Evolutionary conservation across 2,329 filamentous ascomycete species (phyloP).

Genomic region (Neonectria faginata): DNA sequence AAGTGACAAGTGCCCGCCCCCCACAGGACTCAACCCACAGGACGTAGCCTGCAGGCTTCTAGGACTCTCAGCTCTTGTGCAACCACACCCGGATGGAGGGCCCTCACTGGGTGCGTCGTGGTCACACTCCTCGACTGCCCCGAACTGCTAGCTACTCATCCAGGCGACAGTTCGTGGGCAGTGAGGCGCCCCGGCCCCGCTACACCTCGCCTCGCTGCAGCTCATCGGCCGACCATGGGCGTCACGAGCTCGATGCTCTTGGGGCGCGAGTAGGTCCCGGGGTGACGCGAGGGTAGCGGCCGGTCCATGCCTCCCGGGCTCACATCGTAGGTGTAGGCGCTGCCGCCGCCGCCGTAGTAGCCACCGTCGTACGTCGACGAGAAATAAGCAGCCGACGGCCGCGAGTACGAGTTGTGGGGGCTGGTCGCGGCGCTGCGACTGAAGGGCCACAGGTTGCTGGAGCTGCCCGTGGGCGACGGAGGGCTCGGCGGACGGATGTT

Average conservation of each 20-base stretch:
- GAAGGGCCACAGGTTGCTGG: constrained; percentile 65
- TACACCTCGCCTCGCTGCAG: constrained; percentile 7
- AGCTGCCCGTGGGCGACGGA: constrained; percentile 62
- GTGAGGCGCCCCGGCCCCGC: neutral
- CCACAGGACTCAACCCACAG: neutral
- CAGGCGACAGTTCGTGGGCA: constrained; percentile 9
- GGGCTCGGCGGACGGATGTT: constrained; percentile 67
- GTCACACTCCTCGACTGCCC: constrained; percentile 11
- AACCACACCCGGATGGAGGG: constrained; percentile 15
- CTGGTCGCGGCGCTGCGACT: constrained; percentile 63
- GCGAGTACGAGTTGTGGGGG: constrained; percentile 64
- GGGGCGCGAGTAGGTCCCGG: constrained; percentile 66
- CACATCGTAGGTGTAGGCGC: constrained; percentile 54
- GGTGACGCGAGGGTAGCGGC: constrained; percentile 67
- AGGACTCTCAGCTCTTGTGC: constrained; percentile 22
- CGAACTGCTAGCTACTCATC: neutral
- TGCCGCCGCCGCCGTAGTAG: constrained; percentile 46
- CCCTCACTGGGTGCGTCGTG: constrained; percentile 6
- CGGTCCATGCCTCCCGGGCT: constrained; percentile 59
- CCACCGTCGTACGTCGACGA: constrained; percentile 66
- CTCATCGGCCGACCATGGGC: constrained; percentile 65
- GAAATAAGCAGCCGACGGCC: constrained; percentile 56
- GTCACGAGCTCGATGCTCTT: constrained; percentile 74
- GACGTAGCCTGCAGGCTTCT: neutral
- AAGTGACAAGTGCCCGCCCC: neutral